phyloP scores from a whole-genome alignment of 2,329 filamentous ascomycete genomes.

The Colletotrichum cuscutae region DNA sequence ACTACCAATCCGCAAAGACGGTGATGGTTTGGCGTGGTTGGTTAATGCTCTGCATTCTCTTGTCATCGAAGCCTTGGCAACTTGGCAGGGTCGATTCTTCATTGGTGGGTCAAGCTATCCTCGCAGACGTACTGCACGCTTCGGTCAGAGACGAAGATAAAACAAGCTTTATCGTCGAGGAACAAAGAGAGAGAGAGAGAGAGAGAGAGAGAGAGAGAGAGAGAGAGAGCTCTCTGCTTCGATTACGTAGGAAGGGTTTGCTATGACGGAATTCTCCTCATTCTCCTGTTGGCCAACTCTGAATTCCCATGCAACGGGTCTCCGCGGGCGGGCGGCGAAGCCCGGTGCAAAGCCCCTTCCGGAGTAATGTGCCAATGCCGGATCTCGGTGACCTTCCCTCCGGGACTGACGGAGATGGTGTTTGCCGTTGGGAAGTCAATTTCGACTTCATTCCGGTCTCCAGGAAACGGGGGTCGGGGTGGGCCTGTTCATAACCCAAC shows the following conservation, averaged over 20 bases:
- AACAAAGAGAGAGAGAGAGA: no score
- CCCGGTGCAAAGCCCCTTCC: not conserved
- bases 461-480: not conserved
- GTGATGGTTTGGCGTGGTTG: not conserved
- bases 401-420: not conserved
- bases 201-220: no score
- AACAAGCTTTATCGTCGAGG: no score
- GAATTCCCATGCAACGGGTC: not conserved
- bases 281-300: not conserved
- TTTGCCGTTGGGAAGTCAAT: constrained; percentile 4
- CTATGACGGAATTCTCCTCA: no score
- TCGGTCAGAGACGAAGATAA: no score
- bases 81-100: not conserved
- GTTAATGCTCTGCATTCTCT: not conserved
- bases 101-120: not conserved
- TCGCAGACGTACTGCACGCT: not conserved
- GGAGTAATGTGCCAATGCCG: not conserved
- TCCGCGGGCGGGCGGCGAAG: not conserved
- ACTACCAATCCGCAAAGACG: not conserved
- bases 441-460: not conserved
- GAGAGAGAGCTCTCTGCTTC: no score
- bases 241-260: not conserved
- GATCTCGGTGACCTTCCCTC: not conserved
- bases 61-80: not conserved
- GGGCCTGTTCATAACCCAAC: not conserved